phyloP scores from a whole-genome alignment of 768 basidiomycete genomes.

The Sporobolomyces phaffii region DNA sequence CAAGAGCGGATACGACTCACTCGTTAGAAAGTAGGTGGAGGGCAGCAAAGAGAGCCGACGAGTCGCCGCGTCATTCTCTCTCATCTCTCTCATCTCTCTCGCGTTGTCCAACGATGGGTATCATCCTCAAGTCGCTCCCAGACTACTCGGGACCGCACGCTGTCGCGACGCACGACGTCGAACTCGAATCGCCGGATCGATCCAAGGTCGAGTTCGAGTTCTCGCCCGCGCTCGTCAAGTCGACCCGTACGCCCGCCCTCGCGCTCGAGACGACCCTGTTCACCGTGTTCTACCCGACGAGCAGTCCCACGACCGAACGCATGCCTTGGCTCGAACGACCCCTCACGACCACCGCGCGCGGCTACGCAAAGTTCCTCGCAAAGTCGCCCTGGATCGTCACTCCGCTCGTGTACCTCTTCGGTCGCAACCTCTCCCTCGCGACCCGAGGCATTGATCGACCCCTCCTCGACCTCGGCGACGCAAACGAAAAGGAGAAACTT shows the following conservation, averaged over 20 bases:
- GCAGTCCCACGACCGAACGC: background rate
- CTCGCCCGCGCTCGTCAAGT: background rate
- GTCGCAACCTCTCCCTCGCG: background rate
- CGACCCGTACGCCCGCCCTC: constrained; percentile 13
- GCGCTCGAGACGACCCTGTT: constrained; percentile 31
- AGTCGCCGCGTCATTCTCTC: background rate
- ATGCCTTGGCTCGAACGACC: constrained; percentile 25
- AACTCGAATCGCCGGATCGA: background rate
- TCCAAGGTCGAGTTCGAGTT: background rate
- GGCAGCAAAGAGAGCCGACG: background rate
- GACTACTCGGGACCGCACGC: constrained; percentile 21
- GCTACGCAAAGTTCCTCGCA: constrained; percentile 28
- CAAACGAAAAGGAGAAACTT: background rate
- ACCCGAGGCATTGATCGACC: background rate
- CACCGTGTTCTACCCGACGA: constrained; percentile 39
- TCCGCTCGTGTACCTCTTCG: constrained; percentile 8
- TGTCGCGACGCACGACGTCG: constrained; percentile 27
- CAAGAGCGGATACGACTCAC: background rate
- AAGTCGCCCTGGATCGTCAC: constrained; percentile 1
- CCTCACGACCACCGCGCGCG: constrained; percentile 14
- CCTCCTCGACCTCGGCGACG: background rate
- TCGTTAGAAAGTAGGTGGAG: too few species aligned
- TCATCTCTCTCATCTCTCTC: background rate
- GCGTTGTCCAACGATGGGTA: background rate
- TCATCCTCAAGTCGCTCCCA: background rate